A percentile compares a stretch with the other conserved stretches of the same genome.
Evolutionary conservation across 495 filamentous ascomycete genomes (phyloP).

Genomic region (Stereocaulon alpinum): DNA sequence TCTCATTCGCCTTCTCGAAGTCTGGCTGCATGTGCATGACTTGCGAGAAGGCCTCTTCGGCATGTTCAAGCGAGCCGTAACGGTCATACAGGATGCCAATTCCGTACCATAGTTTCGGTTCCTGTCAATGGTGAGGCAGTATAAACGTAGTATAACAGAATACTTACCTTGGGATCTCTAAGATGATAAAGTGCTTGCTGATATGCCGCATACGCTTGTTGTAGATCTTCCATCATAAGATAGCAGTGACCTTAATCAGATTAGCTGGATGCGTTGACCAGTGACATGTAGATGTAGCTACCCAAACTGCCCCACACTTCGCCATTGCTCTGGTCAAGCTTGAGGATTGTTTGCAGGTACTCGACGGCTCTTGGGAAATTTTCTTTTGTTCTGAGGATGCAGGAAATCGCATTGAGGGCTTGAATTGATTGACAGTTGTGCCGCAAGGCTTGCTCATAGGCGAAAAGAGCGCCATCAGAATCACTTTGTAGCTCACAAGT

Average conservation of each 20-base stretch:
- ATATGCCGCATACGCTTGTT: conserved; percentile 96
- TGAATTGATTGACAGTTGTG: conserved; percentile 83
- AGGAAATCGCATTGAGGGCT: conserved; percentile 90
- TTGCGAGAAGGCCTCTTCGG: conserved; percentile 96
- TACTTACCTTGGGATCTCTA: conserved; percentile 77
- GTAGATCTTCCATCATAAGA: conserved; percentile 98
- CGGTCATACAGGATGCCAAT: conserved; percentile 97
- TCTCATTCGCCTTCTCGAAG: conserved; percentile 98
- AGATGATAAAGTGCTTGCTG: conserved; percentile 91
- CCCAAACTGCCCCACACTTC: conserved; percentile 95
- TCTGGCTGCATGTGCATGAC: conserved; percentile 98
- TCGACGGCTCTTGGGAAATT: conserved; percentile 92
- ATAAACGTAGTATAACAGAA: conserved; percentile 8
- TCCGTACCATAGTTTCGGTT: conserved; percentile 97
- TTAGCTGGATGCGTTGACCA: conserved; percentile 12
- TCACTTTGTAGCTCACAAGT: conserved; percentile 83
- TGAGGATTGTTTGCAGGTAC: conserved; percentile 82
- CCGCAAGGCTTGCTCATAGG: conserved; percentile 80
- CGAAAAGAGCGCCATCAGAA: conserved; percentile 72
- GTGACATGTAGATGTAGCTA: conserved; percentile 31
- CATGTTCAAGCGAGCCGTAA: conserved; percentile 94
- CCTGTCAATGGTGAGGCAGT: conserved; percentile 39
- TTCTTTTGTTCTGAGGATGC: conserved; percentile 81
- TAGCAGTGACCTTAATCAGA: conserved; percentile 69
- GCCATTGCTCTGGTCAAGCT: conserved; percentile 78